Evolutionary conservation across 2,329 filamentous ascomycete genomes (phyloP), one percentile per base, ranked within the genome.

Genomic region (Pleomassaria siparia): DNA sequence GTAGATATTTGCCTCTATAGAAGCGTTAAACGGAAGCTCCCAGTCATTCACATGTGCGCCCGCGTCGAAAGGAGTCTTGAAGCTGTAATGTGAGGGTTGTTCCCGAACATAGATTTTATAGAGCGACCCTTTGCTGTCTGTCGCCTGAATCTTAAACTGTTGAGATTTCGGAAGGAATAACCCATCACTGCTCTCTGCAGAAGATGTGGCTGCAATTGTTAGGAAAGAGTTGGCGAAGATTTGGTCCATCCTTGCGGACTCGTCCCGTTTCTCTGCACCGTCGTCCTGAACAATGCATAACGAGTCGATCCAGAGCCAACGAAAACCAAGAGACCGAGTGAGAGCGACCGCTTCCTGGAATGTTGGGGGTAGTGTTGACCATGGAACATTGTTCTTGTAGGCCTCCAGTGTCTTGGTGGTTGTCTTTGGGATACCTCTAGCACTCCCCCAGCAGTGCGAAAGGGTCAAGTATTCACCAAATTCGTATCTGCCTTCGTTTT

Each of bases 231-330:
- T 67, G 2, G 59, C 57, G 45, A 63, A 69, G 8, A 67, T 58
- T 18, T 60, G 47, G 41, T 63, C 63, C 55, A 67, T 58, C 9
- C 55, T 46, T 24, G 63, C 46, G 16, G 65, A 62, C 29, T 62
- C 61, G 40, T 62, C 54, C 7, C 61, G 50, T 43, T 60, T 67
- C 15, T 66, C 56, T 7, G 53, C 40, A 15, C 37, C 40, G 35
- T 69, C 66, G 39, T 69, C 63, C 46, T 70, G 66, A 11, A 67
- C 24, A 1, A 70, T 54, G 46, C 66, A 70, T 10, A 70, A 46
- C 3, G 60, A 53, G 46, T 72, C 70, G 28, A 71, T 65, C 61
- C 67, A 72, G 0, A 72, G 51, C 51, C 63, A 71, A 5, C 62
- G 61, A 33, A 71, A 58, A 3, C 66, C 66, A n/a, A 71, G 55